These are phyloP conservation scores for Cenchrus americanus DNA, from an alignment of 176 grass and related monocot genomes.

Conservation along the genomic window DNA sequence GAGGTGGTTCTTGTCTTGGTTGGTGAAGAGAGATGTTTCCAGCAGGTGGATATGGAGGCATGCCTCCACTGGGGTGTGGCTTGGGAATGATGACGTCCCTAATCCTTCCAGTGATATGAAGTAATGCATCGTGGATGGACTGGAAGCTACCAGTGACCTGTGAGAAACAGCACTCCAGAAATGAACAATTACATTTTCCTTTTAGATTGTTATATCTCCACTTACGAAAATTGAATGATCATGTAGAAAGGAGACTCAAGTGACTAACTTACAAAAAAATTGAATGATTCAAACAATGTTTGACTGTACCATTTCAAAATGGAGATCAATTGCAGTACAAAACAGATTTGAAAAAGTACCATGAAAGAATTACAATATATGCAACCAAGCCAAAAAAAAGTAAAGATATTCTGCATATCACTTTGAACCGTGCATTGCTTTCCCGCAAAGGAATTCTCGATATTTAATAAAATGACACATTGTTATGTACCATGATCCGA, in stretches of 20 bases:
- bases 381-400: too few relatives aligned
- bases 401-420: neutral
- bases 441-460: constrained; percentile 10
- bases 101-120: constrained; percentile 71
- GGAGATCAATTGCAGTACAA: neutral
- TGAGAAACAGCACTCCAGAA: constrained; percentile 33
- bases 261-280: constrained; percentile 16
- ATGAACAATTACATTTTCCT: constrained; percentile 26
- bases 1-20: constrained; percentile 63
- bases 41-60: constrained; percentile 54
- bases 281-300: constrained; percentile 5
- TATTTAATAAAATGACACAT: neutral
- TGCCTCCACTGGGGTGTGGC: constrained; percentile 51
- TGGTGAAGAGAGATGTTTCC: constrained; percentile 46
- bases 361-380: constrained; percentile 27
- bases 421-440: neutral
- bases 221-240: constrained; percentile 1
- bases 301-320: constrained; percentile 25
- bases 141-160: constrained; percentile 74
- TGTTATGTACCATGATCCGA: too few relatives aligned
- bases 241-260: neutral
- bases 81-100: constrained; percentile 65
- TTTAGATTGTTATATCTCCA: neutral
- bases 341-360: constrained; percentile 9
- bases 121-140: constrained; percentile 70